A percentile compares a stretch with the other conserved stretches of the same genome.
Evolutionary conservation across 495 filamentous ascomycete species (phyloP).

Genomic region (Tirmania nivea): DNA sequence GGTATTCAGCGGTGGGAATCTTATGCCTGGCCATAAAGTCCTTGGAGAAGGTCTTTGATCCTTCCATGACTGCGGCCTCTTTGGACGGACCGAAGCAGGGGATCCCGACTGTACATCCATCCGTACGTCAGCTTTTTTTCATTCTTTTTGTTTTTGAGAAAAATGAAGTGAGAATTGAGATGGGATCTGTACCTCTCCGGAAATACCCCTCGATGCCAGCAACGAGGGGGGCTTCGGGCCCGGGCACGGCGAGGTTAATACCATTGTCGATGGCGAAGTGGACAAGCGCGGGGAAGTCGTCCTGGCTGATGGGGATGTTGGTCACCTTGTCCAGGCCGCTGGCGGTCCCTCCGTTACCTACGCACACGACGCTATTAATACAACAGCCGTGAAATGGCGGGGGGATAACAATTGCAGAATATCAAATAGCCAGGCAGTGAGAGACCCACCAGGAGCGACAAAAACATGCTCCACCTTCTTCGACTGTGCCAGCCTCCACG

Average conservation of each 20-base stretch:
- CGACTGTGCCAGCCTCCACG: constrained; percentile 83
- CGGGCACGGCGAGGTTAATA: constrained; percentile 72
- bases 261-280: constrained; percentile 45
- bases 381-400: neutral
- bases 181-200: constrained; percentile 28
- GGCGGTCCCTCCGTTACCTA: constrained; percentile 82
- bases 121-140: neutral
- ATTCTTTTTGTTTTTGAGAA: no score
- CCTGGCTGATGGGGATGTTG: constrained; percentile 37
- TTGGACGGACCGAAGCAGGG: constrained; percentile 71
- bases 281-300: constrained; percentile 60
- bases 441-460: constrained; percentile 30
- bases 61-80: constrained; percentile 76
- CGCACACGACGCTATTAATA: neutral
- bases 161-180: neutral
- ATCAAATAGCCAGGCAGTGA: constrained; percentile 7
- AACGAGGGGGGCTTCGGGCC: constrained; percentile 86
- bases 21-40: constrained; percentile 87
- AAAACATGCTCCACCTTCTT: constrained; percentile 41
- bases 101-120: constrained; percentile 35
- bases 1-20: constrained; percentile 79
- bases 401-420: constrained; percentile 29
- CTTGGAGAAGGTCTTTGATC: constrained; percentile 89
- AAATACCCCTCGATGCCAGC: constrained; percentile 76
- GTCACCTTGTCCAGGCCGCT: constrained; percentile 50